phyloP scores from a whole-genome alignment of 2,329 filamentous ascomycete genomes.

The Hypoxylon sp. region DNA sequence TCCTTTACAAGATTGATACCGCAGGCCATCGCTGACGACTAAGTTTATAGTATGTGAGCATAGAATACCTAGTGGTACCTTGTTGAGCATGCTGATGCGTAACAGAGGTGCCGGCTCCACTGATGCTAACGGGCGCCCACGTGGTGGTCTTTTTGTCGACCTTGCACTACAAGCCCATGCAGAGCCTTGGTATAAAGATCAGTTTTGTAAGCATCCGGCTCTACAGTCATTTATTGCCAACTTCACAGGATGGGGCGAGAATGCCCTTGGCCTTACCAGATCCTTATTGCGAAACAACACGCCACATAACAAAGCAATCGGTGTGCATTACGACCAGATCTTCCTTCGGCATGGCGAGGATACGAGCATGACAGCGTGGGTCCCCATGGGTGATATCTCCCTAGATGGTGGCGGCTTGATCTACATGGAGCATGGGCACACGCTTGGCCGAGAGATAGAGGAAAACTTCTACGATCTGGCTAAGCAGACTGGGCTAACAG shows the following conservation, averaged over 20 bases:
- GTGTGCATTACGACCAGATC: slow-evolving; percentile 72
- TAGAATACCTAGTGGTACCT: background rate
- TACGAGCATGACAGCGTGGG: slow-evolving; percentile 69
- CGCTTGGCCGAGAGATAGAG: slow-evolving; percentile 64
- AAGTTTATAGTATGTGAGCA: slow-evolving; percentile 15
- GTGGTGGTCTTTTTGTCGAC: slow-evolving; percentile 54
- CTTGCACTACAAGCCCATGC: slow-evolving; percentile 67
- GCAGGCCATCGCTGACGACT: background rate
- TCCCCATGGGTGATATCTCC: slow-evolving; percentile 67
- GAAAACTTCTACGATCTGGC: slow-evolving; percentile 63
- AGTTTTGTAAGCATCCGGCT: slow-evolving; percentile 66
- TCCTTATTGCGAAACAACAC: slow-evolving; percentile 69
- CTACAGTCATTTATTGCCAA: slow-evolving; percentile 63
- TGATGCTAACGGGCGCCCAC: slow-evolving; percentile 51
- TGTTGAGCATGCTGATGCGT: slow-evolving; percentile 12
- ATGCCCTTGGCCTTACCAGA: slow-evolving; percentile 61
- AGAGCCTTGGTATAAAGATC: slow-evolving; percentile 65
- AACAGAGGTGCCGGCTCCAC: slow-evolving; percentile 46
- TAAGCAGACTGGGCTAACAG: slow-evolving; percentile 61
- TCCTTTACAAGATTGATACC: background rate
- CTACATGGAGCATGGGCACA: slow-evolving; percentile 65
- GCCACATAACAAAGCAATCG: slow-evolving; percentile 68
- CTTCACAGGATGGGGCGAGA: slow-evolving; percentile 67
- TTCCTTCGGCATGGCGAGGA: slow-evolving; percentile 68
- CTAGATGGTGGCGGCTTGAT: slow-evolving; percentile 70